Evolutionary conservation across 306 rosid species (phyloP).

Genomic region (Pyrus betulifolia): DNA sequence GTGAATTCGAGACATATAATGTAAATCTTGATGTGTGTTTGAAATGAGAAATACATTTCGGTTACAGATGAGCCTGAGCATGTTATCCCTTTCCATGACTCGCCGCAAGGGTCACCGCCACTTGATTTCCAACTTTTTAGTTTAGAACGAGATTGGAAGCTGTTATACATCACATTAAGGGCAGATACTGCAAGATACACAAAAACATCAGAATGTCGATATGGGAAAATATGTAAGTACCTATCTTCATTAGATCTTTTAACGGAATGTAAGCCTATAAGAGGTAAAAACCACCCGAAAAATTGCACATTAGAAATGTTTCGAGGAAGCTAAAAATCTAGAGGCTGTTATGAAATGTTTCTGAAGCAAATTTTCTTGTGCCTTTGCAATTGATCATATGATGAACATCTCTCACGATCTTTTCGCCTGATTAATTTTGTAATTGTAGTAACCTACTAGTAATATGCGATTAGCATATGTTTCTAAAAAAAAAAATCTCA

Average conservation of each 20-base stretch:
- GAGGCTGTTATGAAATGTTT: background rate
- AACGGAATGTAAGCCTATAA: background rate
- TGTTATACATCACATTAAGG: slow-evolving; percentile 63
- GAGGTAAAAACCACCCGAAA: background rate
- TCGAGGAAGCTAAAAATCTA: background rate
- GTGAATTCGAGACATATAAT: background rate
- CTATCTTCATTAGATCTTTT: background rate
- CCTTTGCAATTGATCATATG: background rate
- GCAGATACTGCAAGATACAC: slow-evolving; percentile 54
- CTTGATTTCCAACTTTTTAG: slow-evolving; percentile 58
- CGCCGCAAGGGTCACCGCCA: slow-evolving; percentile 93
- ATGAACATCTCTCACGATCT: background rate
- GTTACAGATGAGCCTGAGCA: slow-evolving; percentile 83
- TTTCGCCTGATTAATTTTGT: background rate
- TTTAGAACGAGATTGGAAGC: slow-evolving; percentile 60
- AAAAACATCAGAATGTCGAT: background rate
- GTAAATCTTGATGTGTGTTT: background rate
- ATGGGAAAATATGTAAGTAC: background rate
- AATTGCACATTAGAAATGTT: background rate
- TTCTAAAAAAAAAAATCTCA: too few species aligned
- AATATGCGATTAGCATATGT: background rate
- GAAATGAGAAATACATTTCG: slow-evolving; percentile 49
- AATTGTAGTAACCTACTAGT: background rate
- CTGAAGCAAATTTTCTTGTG: background rate
- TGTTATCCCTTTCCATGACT: slow-evolving; percentile 71